Conservation (phyloP, 2,329 filamentous ascomycete species). For the Colletotrichum higginsianum region DNA sequence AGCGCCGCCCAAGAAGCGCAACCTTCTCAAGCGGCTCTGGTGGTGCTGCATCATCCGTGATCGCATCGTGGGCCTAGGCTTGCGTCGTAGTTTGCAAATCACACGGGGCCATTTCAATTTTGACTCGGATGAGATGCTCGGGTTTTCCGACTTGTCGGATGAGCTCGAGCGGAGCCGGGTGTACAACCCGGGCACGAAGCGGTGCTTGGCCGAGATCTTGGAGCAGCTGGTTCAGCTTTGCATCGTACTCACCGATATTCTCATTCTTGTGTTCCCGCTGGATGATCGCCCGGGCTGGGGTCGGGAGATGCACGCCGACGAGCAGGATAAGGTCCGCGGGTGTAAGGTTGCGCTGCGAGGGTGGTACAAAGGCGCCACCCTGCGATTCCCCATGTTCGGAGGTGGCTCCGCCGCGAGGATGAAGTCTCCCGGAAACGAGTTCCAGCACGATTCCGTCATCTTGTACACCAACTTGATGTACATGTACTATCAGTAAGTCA, state of each 20-base stretch:
- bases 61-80: conserved; percentile 63
- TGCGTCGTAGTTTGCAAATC: conserved; percentile 66
- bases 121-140: conserved; percentile 54
- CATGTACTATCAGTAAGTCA: conserved; percentile 66
- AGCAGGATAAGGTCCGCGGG: conserved; percentile 50
- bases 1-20: conserved; percentile 54
- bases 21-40: conserved; percentile 66
- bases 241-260: conserved; percentile 62
- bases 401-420: conserved; percentile 49
- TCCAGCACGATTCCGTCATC: conserved; percentile 58
- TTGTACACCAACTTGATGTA: conserved; percentile 64
- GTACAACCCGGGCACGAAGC: conserved; percentile 62
- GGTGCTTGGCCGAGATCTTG: conserved; percentile 60
- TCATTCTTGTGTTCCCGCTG: conserved; percentile 61
- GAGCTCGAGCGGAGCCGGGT: conserved; percentile 62
- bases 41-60: conserved; percentile 70
- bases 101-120: conserved; percentile 63
- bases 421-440: conserved; percentile 48
- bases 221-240: conserved; percentile 62
- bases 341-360: conserved; percentile 55
- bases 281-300: conserved; percentile 60
- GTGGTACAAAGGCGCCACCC: conserved; percentile 58
- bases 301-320: conserved; percentile 51
- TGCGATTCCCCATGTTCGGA: conserved; percentile 57
- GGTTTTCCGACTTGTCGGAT: conserved; percentile 60